Evolutionary conservation across 495 filamentous ascomycete species (phyloP).

Genomic region (Penicillium simplicissimum): DNA sequence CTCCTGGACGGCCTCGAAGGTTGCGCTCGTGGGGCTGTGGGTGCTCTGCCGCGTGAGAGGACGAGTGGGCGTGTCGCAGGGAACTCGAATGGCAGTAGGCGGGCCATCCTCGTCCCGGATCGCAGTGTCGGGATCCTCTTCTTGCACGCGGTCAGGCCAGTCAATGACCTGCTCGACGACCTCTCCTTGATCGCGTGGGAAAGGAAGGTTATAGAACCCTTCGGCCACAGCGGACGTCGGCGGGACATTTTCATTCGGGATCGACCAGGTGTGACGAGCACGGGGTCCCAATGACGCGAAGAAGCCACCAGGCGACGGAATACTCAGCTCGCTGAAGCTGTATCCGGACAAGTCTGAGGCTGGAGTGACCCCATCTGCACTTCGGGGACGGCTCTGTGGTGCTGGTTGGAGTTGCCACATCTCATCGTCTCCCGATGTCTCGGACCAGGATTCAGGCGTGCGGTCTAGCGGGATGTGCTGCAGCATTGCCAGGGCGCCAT

Average conservation of each 20-base stretch:
- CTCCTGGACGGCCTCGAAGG: conserved; percentile 38
- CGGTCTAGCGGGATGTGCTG: conserved; percentile 67
- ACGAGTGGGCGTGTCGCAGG: conserved; percentile 28
- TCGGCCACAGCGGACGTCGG: conserved; percentile 80
- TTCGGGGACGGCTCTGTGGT: conserved; percentile 35
- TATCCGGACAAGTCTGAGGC: conserved; percentile 50
- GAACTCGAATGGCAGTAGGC: conserved; percentile 60
- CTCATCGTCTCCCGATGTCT: conserved; percentile 48
- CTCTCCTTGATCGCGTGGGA: conserved; percentile 51
- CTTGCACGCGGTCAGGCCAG: conserved; percentile 49
- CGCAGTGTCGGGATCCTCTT: conserved; percentile 45
- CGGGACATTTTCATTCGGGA: conserved; percentile 47
- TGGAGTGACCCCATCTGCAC: conserved; percentile 48
- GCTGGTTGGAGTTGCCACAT: conserved; percentile 43
- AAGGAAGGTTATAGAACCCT: conserved; percentile 81
- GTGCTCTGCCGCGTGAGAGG: conserved; percentile 20
- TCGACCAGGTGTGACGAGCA: conserved; percentile 75
- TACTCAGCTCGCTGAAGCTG: conserved; percentile 69
- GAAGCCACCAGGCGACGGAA: conserved; percentile 88
- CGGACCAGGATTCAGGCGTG: conserved; percentile 45
- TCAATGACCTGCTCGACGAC: conserved; percentile 71
- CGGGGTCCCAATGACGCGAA: conserved; percentile 77
- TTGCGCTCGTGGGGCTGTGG: conserved; percentile 36
- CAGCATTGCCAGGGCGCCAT: conserved; percentile 74
- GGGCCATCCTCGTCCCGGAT: conserved; percentile 56